Base-by-base conservation (phyloP, 2,329 filamentous ascomycete species). In the Hymenoscyphus infarciens region DNA sequence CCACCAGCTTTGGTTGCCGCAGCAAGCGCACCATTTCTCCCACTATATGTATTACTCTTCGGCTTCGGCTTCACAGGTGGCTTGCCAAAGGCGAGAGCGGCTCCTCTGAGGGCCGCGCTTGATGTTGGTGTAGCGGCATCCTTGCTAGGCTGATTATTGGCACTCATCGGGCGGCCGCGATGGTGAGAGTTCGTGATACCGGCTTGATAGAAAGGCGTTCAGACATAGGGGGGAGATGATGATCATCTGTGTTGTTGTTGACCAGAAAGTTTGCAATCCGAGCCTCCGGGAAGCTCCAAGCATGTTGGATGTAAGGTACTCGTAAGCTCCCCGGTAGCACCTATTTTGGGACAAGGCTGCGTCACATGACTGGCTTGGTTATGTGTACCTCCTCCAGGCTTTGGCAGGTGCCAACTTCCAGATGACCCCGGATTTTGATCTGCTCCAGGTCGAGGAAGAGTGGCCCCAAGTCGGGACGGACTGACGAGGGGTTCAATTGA, bases 31-130 rank as follows among this genome's bases (percentile, higher is more conserved):
- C 76, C 78, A 75, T 79, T 74, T 1, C 71, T 76, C 55, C 78
- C 75, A 5, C 73, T 76, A 62, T 78, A 77, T 5, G 73, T 78
- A 42, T 70, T 68, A n/a, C 65, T 61, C 35, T 64, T 52, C 1
- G 77, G 74, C 63, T 77, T 77, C 22, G 77, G 75, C 67, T 77
- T 77, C 54, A 75, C 67, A 31, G 75, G 69, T 29, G 77, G 76
- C 68, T 78, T 80, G 11, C 74, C 75, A 70, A 83, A 83, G 25
- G 81, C 81, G 49, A 75, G 68, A 5, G 77, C 74, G 8, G 81
- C 81, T 35, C 81, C 81, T 59, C 74, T 74, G 15, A 83, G 75
- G 55, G 81, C 81, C 56, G 80, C 79, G 71, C 78, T 72, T 68
- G 61, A 45, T 39, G 63, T 60, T n/a, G 52, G 25, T 52, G 61